Evolutionary conservation across 2,329 filamentous ascomycete genomes (phyloP).

Genomic region (Drechslerella coelobrocha): DNA sequence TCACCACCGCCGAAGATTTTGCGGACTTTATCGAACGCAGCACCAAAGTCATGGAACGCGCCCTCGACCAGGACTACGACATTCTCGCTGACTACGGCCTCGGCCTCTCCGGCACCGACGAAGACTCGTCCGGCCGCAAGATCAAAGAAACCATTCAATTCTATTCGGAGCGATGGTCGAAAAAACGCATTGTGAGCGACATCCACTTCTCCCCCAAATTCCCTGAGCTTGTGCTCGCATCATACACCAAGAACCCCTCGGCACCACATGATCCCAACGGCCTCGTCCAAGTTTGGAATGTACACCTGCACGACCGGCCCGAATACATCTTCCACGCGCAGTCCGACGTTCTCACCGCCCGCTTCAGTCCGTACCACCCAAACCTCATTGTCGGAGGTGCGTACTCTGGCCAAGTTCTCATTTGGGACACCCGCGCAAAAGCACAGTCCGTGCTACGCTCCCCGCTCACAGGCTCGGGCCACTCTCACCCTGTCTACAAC

Average conservation of each 20-base stretch:
- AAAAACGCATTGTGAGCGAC: slow-evolving; percentile 95
- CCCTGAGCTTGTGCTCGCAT: slow-evolving; percentile 87
- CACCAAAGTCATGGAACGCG: slow-evolving; percentile 95
- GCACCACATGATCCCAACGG: slow-evolving; percentile 93
- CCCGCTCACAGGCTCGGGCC: slow-evolving; percentile 88
- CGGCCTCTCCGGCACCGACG: slow-evolving; percentile 80
- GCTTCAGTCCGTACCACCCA: slow-evolving; percentile 98
- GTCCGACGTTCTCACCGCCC: slow-evolving; percentile 91
- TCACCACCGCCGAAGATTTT: slow-evolving; percentile 91
- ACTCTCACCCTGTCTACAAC: slow-evolving; percentile 95
- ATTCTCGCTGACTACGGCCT: slow-evolving; percentile 93
- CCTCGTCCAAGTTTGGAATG: slow-evolving; percentile 94
- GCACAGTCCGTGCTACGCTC: slow-evolving; percentile 94
- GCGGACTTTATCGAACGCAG: slow-evolving; percentile 93
- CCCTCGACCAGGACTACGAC: slow-evolving; percentile 82
- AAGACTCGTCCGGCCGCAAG: slow-evolving; percentile 70
- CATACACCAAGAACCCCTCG: slow-evolving; percentile 96
- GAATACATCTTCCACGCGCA: slow-evolving; percentile 97
- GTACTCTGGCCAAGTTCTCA: slow-evolving; percentile 92
- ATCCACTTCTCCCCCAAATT: slow-evolving; percentile 96
- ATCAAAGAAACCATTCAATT: slow-evolving; percentile 91
- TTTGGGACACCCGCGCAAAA: slow-evolving; percentile 94
- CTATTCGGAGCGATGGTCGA: slow-evolving; percentile 93
- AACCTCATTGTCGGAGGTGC: slow-evolving; percentile 95
- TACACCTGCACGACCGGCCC: slow-evolving; percentile 89